Percentiles rank a stretch among this genome's conserved stretches.
Evolutionary conservation across 257 asterid genomes (phyloP).

Genomic region (Scutellaria baicalensis): DNA sequence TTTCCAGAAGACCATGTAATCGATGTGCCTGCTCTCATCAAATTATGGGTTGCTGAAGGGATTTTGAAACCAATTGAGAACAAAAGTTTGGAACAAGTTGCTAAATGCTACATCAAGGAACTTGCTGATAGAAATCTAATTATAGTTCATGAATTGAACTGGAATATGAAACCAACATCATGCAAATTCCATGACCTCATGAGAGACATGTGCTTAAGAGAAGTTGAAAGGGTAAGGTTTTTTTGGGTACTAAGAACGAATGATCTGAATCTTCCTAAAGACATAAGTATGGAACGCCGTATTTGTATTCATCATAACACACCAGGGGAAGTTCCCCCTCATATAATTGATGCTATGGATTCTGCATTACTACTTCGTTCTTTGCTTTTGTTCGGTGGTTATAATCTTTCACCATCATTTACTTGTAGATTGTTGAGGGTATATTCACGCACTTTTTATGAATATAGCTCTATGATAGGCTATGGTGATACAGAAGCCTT

Average conservation of each 20-base stretch:
- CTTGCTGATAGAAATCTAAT: background rate
- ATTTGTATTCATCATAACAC: background rate
- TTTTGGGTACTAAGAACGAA: background rate
- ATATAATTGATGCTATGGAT: background rate
- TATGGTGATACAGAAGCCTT: background rate
- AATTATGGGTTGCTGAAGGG: background rate
- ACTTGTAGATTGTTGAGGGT: background rate
- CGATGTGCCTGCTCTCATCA: background rate
- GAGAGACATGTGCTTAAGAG: background rate
- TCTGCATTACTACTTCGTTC: background rate
- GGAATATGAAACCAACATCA: background rate
- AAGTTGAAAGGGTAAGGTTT: background rate
- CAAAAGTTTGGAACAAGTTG: background rate
- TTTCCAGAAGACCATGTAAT: background rate
- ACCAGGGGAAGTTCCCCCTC: background rate
- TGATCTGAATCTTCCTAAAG: background rate
- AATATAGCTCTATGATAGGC: too few species aligned
- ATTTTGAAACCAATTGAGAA: background rate
- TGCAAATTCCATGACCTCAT: background rate
- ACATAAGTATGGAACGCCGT: background rate
- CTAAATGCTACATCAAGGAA: background rate
- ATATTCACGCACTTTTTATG: too few species aligned
- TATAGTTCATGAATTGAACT: background rate
- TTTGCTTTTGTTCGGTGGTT: background rate
- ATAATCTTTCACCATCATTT: background rate